Evolutionary conservation across 257 asterid species (phyloP).

Genomic region (Phtheirospermum japonicum): DNA sequence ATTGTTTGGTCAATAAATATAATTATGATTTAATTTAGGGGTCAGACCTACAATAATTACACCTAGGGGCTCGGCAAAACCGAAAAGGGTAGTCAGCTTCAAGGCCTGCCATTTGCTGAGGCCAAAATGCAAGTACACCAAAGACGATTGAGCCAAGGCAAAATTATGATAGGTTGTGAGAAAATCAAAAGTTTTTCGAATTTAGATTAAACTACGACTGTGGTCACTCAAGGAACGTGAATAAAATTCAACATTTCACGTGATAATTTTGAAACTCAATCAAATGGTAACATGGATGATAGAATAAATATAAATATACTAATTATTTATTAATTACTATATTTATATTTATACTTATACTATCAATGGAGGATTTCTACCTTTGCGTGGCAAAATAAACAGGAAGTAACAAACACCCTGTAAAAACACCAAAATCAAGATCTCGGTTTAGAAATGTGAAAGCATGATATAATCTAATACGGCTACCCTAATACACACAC

Average conservation of each 20-base stretch:
- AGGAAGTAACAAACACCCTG: constrained; percentile 67
- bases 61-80: constrained; percentile 96
- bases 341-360: too few relatives aligned
- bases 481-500: too few relatives aligned
- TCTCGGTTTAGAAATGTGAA: not conserved
- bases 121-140: too few relatives aligned
- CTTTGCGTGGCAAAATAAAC: constrained; percentile 67
- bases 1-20: too few relatives aligned
- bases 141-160: too few relatives aligned
- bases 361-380: constrained; percentile 37
- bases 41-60: too few relatives aligned
- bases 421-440: constrained; percentile 1
- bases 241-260: not conserved
- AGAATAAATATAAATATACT: too few relatives aligned
- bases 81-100: constrained; percentile 94
- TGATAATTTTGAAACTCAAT: too few relatives aligned
- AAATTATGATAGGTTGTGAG: not conserved
- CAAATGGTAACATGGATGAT: too few relatives aligned
- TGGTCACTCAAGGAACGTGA: not conserved
- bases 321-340: too few relatives aligned
- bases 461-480: not conserved
- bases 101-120: constrained; percentile 99
- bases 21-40: too few relatives aligned
- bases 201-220: not conserved
- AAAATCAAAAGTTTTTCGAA: not conserved